phyloP scores from a whole-genome alignment of 306 rosid genomes.

The Ammopiptanthus mongolicus region DNA sequence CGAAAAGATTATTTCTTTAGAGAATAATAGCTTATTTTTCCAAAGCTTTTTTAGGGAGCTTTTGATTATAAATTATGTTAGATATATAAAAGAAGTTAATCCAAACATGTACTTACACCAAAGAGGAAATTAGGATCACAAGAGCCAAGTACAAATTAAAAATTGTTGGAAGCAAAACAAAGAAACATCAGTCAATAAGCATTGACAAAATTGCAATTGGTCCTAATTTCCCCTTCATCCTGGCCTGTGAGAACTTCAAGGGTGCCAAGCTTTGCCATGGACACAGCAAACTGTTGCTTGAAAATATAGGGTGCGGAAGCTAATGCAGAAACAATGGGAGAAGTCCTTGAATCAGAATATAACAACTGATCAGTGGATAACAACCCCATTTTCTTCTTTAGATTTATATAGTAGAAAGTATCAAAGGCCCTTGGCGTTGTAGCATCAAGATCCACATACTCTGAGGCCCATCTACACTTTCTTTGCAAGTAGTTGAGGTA shows the following conservation, averaged over 20 bases:
- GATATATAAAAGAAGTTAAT: too few relatives aligned
- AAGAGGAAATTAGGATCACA: not conserved
- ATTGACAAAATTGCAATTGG: slow-evolving; percentile 69
- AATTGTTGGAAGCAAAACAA: not conserved
- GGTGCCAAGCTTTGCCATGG: slow-evolving; percentile 78
- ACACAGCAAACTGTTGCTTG: slow-evolving; percentile 56
- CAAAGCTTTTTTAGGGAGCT: too few relatives aligned
- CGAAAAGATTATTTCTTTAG: too few relatives aligned
- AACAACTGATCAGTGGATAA: slow-evolving; percentile 35
- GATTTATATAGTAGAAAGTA: slow-evolving; percentile 22
- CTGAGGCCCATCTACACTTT: slow-evolving; percentile 70
- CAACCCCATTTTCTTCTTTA: slow-evolving; percentile 49
- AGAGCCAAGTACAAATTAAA: not conserved
- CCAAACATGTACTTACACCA: too few relatives aligned
- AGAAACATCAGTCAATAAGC: slow-evolving; percentile 19
- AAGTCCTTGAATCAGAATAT: slow-evolving; percentile 46
- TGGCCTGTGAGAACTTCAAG: slow-evolving; percentile 50
- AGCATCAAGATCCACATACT: slow-evolving; percentile 52
- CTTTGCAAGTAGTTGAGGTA: slow-evolving; percentile 62
- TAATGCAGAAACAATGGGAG: slow-evolving; percentile 33
- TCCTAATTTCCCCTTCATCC: slow-evolving; percentile 67
- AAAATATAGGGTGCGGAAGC: slow-evolving; percentile 22
- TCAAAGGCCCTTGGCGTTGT: slow-evolving; percentile 46
- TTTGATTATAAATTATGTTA: too few relatives aligned
- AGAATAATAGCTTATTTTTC: too few relatives aligned